These are phyloP conservation scores for Aegilops longissima DNA, from an alignment of 176 grass and related monocot species.

Conservation along the genomic window DNA sequence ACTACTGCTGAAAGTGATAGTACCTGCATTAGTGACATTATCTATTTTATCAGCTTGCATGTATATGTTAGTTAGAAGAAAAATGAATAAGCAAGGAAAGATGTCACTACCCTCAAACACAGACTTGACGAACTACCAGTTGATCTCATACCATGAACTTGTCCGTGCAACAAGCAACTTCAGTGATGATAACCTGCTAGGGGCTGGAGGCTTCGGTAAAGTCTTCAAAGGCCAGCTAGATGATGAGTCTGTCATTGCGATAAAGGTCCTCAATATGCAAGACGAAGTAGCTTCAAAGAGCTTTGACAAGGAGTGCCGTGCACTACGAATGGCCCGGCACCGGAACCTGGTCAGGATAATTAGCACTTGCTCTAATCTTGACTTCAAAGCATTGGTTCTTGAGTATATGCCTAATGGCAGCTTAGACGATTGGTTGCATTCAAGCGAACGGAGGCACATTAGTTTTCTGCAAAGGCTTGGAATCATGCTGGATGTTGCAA, in stretches of 20 bases:
- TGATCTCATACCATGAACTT: conserved; percentile 28
- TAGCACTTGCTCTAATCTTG: conserved; percentile 20
- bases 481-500: conserved; percentile 25
- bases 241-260: neutral
- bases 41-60: neutral
- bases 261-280: conserved; percentile 30
- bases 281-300: neutral
- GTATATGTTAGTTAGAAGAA: neutral
- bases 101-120: neutral
- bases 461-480: neutral
- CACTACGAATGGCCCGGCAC: neutral
- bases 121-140: neutral
- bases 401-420: conserved; percentile 23
- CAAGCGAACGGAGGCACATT: neutral
- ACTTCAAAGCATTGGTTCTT: conserved; percentile 18
- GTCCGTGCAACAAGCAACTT: conserved; percentile 7
- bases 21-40: neutral
- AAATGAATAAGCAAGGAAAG: conserved; percentile 19
- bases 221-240: neutral
- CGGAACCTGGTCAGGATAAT: conserved; percentile 21
- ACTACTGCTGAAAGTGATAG: conserved; percentile 4
- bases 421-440: neutral
- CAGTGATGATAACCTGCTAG: conserved; percentile 2
- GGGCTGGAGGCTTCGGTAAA: conserved; percentile 7
- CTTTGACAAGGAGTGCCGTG: conserved; percentile 12